Evolutionary conservation across 768 basidiomycete species (phyloP).

Genomic region (Tylopilus subfusipes): DNA sequence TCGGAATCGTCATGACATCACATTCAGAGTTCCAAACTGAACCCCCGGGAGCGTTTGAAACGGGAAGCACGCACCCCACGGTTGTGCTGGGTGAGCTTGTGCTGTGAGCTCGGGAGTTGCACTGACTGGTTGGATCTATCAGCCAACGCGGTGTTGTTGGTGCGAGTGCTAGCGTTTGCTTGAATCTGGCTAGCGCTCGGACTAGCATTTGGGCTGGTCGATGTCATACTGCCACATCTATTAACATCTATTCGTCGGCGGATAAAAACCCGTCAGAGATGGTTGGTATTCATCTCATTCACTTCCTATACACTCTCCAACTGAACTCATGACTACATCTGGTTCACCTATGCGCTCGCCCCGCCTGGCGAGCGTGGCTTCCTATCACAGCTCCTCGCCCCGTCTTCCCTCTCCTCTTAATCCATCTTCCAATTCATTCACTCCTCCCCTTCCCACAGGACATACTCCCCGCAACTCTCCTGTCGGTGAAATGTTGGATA

Average conservation of each 20-base stretch:
- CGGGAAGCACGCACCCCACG: background rate
- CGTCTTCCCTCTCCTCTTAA: slow-evolving; percentile 27
- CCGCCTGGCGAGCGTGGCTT: slow-evolving; percentile 7
- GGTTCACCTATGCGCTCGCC: slow-evolving; percentile 10
- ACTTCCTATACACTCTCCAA: background rate
- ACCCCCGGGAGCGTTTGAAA: background rate
- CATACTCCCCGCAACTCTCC: slow-evolving; percentile 8
- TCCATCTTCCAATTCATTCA: slow-evolving; percentile 12
- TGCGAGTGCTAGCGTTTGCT: background rate
- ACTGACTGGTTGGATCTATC: background rate
- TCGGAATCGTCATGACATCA: background rate
- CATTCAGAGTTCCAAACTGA: slow-evolving; percentile 6
- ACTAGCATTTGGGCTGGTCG: slow-evolving; percentile 3
- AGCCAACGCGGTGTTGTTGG: background rate
- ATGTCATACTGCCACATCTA: slow-evolving; percentile 19
- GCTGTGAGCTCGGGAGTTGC: background rate
- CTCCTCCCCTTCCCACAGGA: background rate
- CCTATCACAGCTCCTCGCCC: slow-evolving; percentile 11
- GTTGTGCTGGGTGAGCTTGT: background rate
- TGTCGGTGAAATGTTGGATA: slow-evolving; percentile 11
- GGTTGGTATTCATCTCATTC: slow-evolving; percentile 4
- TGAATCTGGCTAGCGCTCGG: background rate
- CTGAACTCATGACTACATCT: slow-evolving; percentile 3
- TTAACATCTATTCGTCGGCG: background rate
- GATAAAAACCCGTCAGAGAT: slow-evolving; percentile 12